A percentile compares a stretch with the other conserved stretches of the same genome.
Conservation (phyloP, 2,329 filamentous ascomycete genomes). For the Phyllosticta citrichinensis region DNA sequence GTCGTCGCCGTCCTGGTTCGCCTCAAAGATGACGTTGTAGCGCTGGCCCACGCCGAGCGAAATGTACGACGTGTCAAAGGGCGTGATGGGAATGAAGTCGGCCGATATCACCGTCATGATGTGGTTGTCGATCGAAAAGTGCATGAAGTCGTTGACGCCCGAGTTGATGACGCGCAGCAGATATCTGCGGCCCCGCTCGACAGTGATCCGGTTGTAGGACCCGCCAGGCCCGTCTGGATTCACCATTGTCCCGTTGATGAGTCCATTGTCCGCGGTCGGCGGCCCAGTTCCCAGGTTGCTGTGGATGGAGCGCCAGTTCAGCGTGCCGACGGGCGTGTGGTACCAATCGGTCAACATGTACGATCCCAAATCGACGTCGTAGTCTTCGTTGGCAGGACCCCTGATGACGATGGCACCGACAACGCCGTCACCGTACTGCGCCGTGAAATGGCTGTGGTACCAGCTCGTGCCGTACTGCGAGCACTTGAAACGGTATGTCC, state of each 20-base stretch:
- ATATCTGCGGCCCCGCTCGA: conserved; percentile 35
- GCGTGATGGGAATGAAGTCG: conserved; percentile 28
- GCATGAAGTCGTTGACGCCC: conserved; percentile 28
- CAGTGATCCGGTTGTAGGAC: conserved; percentile 24
- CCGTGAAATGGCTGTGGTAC: conserved; percentile 35
- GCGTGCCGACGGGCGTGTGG: conserved; percentile 24
- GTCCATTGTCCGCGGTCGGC: conserved; percentile 34
- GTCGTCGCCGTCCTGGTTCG: conserved; percentile 33
- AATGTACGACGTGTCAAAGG: conserved; percentile 22
- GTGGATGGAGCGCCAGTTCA: neutral
- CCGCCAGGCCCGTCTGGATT: conserved; percentile 30
- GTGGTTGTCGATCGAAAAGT: conserved; percentile 30
- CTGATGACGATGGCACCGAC: conserved; percentile 31
- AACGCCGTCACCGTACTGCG: conserved; percentile 35
- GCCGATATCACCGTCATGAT: conserved; percentile 25
- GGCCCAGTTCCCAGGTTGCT: neutral
- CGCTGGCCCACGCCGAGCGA: conserved; percentile 26
- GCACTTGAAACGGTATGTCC: conserved; percentile 49
- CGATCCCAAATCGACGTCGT: conserved; percentile 52
- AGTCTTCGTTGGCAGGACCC: conserved; percentile 33
- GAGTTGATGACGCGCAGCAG: conserved; percentile 35
- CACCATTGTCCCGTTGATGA: conserved; percentile 48
- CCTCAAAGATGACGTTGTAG: conserved; percentile 38
- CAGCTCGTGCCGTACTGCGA: conserved; percentile 36
- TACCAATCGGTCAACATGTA: conserved; percentile 57